Percentiles rank a stretch among this genome's conserved stretches.
These are phyloP conservation scores for Ceratobasidium sp. DNA, from an alignment of 1,284 basidiomycete genomes.

Conservation along the genomic window DNA sequence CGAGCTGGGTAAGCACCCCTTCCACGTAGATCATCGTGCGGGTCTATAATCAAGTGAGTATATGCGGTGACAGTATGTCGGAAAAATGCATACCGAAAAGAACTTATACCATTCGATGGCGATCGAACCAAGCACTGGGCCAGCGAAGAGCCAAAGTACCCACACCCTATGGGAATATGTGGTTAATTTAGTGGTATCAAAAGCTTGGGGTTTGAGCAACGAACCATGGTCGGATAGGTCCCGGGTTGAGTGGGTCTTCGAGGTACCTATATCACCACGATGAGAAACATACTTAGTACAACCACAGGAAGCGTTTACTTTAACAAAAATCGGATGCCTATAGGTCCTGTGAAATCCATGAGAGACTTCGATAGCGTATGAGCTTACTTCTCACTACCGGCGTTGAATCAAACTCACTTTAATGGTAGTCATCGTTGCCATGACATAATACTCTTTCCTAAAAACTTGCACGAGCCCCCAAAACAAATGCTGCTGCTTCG, in stretches of 20 bases:
- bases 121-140: constrained; percentile 46
- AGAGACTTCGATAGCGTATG: constrained; percentile 30
- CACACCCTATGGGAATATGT: constrained; percentile 43
- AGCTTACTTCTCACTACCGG: background rate
- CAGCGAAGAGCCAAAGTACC: constrained; percentile 46
- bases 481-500: constrained; percentile 44
- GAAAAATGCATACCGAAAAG: constrained; percentile 22
- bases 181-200: background rate
- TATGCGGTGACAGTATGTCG: background rate
- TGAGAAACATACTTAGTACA: background rate
- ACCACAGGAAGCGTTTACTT: background rate
- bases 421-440: constrained; percentile 3
- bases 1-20: constrained; percentile 49
- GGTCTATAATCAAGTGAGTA: constrained; percentile 28
- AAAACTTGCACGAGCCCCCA: constrained; percentile 47
- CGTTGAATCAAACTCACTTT: background rate
- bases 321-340: constrained; percentile 48
- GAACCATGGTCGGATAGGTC: constrained; percentile 47
- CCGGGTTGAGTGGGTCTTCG: constrained; percentile 39
- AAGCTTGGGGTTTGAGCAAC: background rate
- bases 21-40: constrained; percentile 47
- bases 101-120: constrained; percentile 47
- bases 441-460: constrained; percentile 42
- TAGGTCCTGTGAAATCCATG: constrained; percentile 45
- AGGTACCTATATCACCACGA: constrained; percentile 38